Evolutionary conservation across 805 yeast species (phyloP).

Genomic region (Candida corydali): DNA sequence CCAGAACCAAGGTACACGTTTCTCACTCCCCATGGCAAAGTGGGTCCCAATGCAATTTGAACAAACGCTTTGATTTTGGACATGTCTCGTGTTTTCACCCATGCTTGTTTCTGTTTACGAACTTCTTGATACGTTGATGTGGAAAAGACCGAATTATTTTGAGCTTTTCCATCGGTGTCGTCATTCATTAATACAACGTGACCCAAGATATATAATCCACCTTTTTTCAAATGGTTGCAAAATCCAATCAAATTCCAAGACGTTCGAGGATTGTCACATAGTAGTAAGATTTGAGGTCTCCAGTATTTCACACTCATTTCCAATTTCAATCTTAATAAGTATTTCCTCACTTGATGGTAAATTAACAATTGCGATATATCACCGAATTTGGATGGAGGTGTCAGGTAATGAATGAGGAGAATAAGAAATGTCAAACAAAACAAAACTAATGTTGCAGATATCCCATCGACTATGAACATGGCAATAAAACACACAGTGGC

Average conservation of each 20-base stretch:
- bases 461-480: conserved; percentile 92
- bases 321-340: conserved; percentile 72
- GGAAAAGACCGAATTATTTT: conserved; percentile 26
- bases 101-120: conserved; percentile 68
- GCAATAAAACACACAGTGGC: conserved; percentile 67
- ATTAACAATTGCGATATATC: conserved; percentile 94
- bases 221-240: conserved; percentile 92
- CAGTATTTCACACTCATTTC: conserved; percentile 93
- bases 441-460: conserved; percentile 77
- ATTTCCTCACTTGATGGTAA: conserved; percentile 95
- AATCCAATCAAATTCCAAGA: conserved; percentile 89
- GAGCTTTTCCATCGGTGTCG: conserved; percentile 13
- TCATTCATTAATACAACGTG: conserved; percentile 74
- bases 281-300: conserved; percentile 90
- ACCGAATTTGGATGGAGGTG: conserved; percentile 97
- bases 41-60: conserved; percentile 84
- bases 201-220: conserved; percentile 88
- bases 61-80: conserved; percentile 87
- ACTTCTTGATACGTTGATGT: conserved; percentile 59
- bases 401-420: conserved; percentile 76
- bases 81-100: conserved; percentile 79
- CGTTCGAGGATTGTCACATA: conserved; percentile 89
- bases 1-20: conserved; percentile 92
- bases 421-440: conserved; percentile 63
- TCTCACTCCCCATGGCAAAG: conserved; percentile 91